Evolutionary conservation across 176 grass and related monocot species (phyloP), one percentile per base, ranked within the genome.

Genomic region (Oryza glaberrima): DNA sequence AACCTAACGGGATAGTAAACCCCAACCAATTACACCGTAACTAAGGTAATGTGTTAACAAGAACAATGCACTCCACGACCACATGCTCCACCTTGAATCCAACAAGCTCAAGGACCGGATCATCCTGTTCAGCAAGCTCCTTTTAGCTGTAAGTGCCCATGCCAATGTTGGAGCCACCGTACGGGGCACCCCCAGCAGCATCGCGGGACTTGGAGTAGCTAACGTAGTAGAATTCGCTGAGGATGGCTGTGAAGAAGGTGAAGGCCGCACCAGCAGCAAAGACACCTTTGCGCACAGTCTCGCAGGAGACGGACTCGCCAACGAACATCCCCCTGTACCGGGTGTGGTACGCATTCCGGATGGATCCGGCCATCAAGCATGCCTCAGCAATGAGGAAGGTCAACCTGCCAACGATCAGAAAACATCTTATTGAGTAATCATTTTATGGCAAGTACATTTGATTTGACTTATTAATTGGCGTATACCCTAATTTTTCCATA

Each of bases 261-360:
- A 98, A 98, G 71, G 93, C 96, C 2, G 93, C 93, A 30, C 96
- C 96, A 9, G 96, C 87, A 3, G 87, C 93, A 3, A 98, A 98
- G 34, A 98, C 89, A 2, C 96, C 96, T 71, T 95, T 98, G 75
- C 96, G 91, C 77, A 98, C 48, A 1, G 88, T 95, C 82, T 95
- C 89, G n/a, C 96, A 98, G 9, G 96, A 92, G 38, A 92, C 83
- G 0, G 83, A 9, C 0, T 90, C 56, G 0, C 87, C 88, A 1
- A 65, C 69, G 16, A 80, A 94, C 34, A 87, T 26, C 5, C 86
- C 86, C 82, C 93, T 90, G 85, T 98, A 95, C 40, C 90, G 84
- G 63, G 93, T 98, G 89, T 98, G 96, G 83, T 95, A 95, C 0
- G 96, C 96, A 35, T 98, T 98, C 23, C 80, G 91, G 19, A 95